A percentile compares a stretch with the other conserved stretches of the same genome.
Conservation (phyloP, 495 filamentous ascomycete genomes). For the Penicillium salamii region DNA sequence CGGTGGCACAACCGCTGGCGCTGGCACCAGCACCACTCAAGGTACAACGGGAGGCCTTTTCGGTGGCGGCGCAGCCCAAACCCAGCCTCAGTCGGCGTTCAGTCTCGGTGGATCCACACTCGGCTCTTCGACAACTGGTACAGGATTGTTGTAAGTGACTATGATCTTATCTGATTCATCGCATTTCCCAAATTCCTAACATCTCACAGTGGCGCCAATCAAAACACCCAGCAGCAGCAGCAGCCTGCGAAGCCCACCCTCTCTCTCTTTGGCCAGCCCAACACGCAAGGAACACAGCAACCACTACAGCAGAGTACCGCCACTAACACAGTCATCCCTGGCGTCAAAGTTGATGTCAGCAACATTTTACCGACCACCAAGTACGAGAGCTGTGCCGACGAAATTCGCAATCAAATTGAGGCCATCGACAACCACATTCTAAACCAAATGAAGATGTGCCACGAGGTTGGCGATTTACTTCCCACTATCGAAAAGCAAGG, state of each 20-base stretch:
- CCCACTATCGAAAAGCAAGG: conserved; percentile 64
- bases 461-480: conserved; percentile 42
- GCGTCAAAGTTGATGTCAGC: conserved; percentile 72
- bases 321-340: conserved; percentile 48
- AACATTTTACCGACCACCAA: conserved; percentile 82
- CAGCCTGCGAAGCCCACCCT: conserved; percentile 40
- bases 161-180: conserved; percentile 9
- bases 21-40: conserved; percentile 30
- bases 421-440: conserved; percentile 71
- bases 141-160: conserved; percentile 1
- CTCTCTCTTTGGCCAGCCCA: conserved; percentile 37
- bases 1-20: conserved; percentile 35
- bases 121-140: not conserved
- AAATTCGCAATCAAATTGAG: conserved; percentile 74
- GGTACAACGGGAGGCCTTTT: conserved; percentile 40
- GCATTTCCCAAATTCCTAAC: conserved; percentile 8
- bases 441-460: conserved; percentile 59
- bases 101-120: conserved; percentile 25
- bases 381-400: conserved; percentile 81
- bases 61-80: conserved; percentile 37
- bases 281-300: conserved; percentile 24
- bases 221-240: conserved; percentile 33
- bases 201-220: conserved; percentile 21
- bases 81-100: conserved; percentile 42
- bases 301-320: conserved; percentile 47